These are phyloP conservation scores for Carex kokanica DNA, from an alignment of 176 grass and related monocot species.

Conservation along the genomic window DNA sequence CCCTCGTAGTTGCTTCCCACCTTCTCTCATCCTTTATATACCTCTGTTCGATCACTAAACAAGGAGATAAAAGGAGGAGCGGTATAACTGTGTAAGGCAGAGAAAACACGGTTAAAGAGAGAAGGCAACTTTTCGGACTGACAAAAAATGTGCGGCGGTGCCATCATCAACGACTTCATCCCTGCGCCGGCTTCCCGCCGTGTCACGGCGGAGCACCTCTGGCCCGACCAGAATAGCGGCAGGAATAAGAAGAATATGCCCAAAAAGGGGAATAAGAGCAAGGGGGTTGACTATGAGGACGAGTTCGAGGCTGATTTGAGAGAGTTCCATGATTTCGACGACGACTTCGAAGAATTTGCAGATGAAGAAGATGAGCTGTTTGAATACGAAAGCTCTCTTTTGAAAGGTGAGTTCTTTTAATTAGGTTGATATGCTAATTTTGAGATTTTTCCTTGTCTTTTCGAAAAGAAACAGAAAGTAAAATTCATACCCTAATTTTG, in stretches of 20 bases:
- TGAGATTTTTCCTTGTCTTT: neutral
- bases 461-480: neutral
- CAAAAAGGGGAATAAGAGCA: neutral
- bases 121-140: neutral
- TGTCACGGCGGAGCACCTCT: conserved; percentile 28
- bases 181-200: conserved; percentile 10
- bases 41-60: neutral
- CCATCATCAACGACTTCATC: conserved; percentile 33
- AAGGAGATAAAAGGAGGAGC: neutral
- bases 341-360: conserved; percentile 23
- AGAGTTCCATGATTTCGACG: conserved; percentile 40
- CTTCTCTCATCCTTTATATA: conserved; percentile 18
- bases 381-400: conserved; percentile 16
- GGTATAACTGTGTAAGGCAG: neutral
- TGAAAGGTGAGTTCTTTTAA: conserved; percentile 19
- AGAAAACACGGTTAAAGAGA: neutral
- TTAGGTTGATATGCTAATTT: neutral
- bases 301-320: conserved; percentile 47
- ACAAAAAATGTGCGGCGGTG: conserved; percentile 34
- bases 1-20: conserved; percentile 7
- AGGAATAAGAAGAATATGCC: conserved; percentile 32
- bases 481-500: neutral
- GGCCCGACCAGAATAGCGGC: conserved; percentile 11
- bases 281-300: conserved; percentile 10
- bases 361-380: conserved; percentile 29